Percentiles rank a stretch among this genome's conserved stretches.
Evolutionary conservation across 495 filamentous ascomycete genomes (phyloP).

Genomic region (Cudoniella acicularis): DNA sequence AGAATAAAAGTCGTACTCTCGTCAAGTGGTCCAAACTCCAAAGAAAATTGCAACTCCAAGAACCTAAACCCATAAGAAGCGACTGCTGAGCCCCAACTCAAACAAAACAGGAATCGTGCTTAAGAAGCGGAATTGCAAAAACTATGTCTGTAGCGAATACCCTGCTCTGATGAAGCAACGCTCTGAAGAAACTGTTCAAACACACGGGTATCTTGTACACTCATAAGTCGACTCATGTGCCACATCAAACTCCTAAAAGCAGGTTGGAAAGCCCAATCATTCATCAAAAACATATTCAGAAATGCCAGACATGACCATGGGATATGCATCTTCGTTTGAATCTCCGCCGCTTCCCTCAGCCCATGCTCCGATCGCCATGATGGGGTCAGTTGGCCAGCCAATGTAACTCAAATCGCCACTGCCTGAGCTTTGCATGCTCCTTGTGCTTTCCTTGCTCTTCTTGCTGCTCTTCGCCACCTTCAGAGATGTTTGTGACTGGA

Average conservation of each 20-base stretch:
- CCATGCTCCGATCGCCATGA: conserved; percentile 8
- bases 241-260: too few species aligned
- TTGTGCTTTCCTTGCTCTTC: conserved; percentile 1
- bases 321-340: conserved; percentile 1
- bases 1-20: too few species aligned
- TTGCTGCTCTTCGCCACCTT: not conserved
- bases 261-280: not conserved
- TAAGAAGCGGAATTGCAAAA: too few species aligned
- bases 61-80: too few species aligned
- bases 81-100: too few species aligned
- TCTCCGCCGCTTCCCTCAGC: not conserved
- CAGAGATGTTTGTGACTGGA: conserved; percentile 1
- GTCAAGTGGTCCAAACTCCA: too few species aligned
- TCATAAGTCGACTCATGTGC: not conserved
- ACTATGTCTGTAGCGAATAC: not conserved
- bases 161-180: too few species aligned
- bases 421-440: conserved; percentile 10
- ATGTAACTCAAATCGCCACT: not conserved
- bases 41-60: too few species aligned
- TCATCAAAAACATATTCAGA: not conserved
- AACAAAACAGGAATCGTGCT: too few species aligned
- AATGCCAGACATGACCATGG: conserved; percentile 9
- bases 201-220: not conserved
- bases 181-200: not conserved
- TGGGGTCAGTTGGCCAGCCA: not conserved